Evolutionary conservation across 2,329 filamentous ascomycete species (phyloP), one percentile per base, ranked within the genome.

Genomic region (Cyphellophora attinorum): DNA sequence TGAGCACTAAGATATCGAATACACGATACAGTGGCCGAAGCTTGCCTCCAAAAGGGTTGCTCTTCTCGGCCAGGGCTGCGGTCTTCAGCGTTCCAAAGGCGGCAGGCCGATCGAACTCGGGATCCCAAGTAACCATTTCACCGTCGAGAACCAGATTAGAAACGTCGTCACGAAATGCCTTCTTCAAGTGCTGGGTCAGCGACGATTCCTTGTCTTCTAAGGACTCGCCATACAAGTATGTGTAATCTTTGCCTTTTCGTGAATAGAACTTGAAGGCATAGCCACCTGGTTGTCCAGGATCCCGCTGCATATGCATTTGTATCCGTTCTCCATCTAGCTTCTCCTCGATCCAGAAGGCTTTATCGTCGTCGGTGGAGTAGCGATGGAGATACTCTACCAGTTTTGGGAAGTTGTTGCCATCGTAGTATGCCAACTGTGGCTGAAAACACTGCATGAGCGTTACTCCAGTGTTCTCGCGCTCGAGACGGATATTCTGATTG

Each of bases 41-140:
- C 1, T 76, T 80, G 3, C 66, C 74, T 3, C 61, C 58, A 38
- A 73, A 79, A 0, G 78, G 79, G 43, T 88, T 85, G 41, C 77
- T 74, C 51, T 88, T 79, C 50, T 89, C 83, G 0, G 79, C 71
- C 19, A 93, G 60, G 1, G 89, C 89, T 0, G 88, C 89, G 2
- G 85, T 89, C 60, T 98, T 98, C 31, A 98, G 68, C 0, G 85
- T 93, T 5, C 91, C 91, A 55, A 98, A 98, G 0, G 81, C 77
- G 11, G 93, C 81, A 34, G 91, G 82, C 36, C 81, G 81, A 60
- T 94, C 82, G 32, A 82, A 68, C 29, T 80, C 76, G 41, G 86
- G 83, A 53, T 96, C 85, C 91, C 91, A 98, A 1, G 88, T 94
- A 38, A 98, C 86, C 91, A 98, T 98, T 56, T 98, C 91, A 6